A percentile compares a stretch with the other conserved stretches of the same genome.
Conservation (phyloP, 73 alveolate species). For the Paramecium biaurelia region DNA sequence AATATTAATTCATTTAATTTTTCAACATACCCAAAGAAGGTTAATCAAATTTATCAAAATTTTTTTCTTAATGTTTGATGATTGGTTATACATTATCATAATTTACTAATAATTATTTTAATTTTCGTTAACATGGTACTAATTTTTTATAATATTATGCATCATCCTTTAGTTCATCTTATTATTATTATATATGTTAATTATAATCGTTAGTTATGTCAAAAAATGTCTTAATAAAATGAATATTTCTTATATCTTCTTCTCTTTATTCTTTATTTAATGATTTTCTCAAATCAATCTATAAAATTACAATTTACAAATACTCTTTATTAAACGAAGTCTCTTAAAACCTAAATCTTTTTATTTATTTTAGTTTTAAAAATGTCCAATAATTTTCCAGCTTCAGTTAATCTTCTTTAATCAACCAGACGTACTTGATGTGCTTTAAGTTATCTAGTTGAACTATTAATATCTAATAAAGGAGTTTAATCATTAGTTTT, state of each 20-base stretch:
- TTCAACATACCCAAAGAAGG: neutral
- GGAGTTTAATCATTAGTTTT: neutral
- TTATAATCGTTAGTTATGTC: neutral
- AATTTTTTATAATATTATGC: neutral
- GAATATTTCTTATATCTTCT: constrained; percentile 5
- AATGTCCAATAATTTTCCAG: neutral
- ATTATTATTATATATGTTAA: neutral
- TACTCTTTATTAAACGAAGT: neutral
- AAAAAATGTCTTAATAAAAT: neutral
- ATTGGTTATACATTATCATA: neutral
- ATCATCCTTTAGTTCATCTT: neutral
- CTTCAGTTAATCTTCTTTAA: neutral
- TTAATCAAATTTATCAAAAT: neutral
- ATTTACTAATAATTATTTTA: neutral
- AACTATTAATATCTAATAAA: neutral
- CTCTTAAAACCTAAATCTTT: neutral
- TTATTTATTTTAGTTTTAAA: neutral
- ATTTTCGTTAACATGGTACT: neutral
- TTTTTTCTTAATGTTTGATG: neutral
- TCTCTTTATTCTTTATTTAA: neutral
- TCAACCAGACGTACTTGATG: neutral
- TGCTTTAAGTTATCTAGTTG: neutral
- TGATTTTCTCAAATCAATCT: neutral
- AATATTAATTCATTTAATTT: neutral
- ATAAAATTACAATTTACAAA: neutral